Evolutionary conservation across 257 asterid genomes (phyloP).

Genomic region (Paraleonurus japonicus): DNA sequence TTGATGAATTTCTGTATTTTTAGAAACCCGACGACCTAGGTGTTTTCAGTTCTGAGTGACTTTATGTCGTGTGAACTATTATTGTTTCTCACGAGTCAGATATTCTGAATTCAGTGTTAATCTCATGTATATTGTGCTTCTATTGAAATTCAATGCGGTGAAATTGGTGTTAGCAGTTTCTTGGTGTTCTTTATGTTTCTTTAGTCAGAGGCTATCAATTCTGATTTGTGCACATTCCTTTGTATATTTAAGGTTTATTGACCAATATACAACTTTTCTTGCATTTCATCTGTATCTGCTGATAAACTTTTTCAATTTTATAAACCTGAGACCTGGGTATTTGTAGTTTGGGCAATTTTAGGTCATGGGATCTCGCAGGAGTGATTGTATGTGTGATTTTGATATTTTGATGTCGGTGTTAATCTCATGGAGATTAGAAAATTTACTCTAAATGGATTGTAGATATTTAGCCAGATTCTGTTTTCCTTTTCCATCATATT

Average conservation of each 20-base stretch:
- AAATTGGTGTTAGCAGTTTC: background rate
- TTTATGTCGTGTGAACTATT: background rate
- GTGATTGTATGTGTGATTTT: background rate
- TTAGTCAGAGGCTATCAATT: background rate
- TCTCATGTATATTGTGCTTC: background rate
- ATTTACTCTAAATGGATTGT: background rate
- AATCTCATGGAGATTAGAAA: background rate
- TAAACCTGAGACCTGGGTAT: background rate
- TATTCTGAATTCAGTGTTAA: background rate
- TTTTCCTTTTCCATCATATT: background rate
- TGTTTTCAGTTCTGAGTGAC: background rate
- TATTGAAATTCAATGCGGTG: background rate
- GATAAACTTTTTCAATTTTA: background rate
- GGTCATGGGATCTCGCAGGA: background rate
- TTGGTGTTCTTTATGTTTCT: background rate
- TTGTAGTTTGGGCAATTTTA: background rate
- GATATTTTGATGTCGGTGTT: background rate
- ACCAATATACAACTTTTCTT: background rate
- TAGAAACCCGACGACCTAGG: background rate
- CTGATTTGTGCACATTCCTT: background rate
- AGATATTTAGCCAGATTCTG: background rate
- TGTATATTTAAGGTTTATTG: background rate
- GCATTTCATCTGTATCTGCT: background rate
- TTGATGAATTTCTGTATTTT: background rate
- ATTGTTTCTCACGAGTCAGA: background rate